Percentiles rank a stretch among this genome's conserved stretches.
Evolutionary conservation across 768 basidiomycete species (phyloP).

Genomic region (Boletales sp.): DNA sequence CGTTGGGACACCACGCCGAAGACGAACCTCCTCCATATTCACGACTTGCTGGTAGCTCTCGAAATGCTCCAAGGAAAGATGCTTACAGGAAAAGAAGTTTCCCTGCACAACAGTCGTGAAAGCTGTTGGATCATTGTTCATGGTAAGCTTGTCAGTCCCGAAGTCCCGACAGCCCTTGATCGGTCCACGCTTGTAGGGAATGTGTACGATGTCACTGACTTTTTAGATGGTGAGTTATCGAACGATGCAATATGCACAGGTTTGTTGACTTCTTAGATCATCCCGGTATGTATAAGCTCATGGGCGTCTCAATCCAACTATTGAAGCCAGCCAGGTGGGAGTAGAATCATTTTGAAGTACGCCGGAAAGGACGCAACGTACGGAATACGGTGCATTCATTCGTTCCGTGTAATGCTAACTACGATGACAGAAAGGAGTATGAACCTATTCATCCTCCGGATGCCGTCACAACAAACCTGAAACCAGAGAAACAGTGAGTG

Average conservation of each 20-base stretch:
- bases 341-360: constrained; percentile 82
- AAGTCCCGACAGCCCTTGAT: not conserved
- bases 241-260: not conserved
- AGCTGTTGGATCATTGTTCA: constrained; percentile 86
- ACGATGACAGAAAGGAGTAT: constrained; percentile 57
- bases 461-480: constrained; percentile 71
- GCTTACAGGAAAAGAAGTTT: constrained; percentile 49
- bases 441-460: constrained; percentile 89
- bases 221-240: constrained; percentile 55
- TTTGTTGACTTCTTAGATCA: constrained; percentile 43
- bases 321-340: constrained; percentile 51
- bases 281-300: constrained; percentile 44
- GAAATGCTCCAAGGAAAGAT: constrained; percentile 14
- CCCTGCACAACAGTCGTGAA: constrained; percentile 53
- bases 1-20: not conserved
- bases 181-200: constrained; percentile 42
- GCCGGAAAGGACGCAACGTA: constrained; percentile 89
- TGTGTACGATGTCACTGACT: constrained; percentile 77
- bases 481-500: constrained; percentile 78
- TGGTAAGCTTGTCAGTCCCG: constrained; percentile 37
- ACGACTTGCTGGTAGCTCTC: not conserved
- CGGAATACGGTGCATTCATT: constrained; percentile 20
- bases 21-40: not conserved
- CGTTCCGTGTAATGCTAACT: not conserved
- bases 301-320: not conserved